Percentiles rank a stretch among this genome's conserved stretches.
Conservation (phyloP, 140 eudicot genomes). For the Cichorium intybus region DNA sequence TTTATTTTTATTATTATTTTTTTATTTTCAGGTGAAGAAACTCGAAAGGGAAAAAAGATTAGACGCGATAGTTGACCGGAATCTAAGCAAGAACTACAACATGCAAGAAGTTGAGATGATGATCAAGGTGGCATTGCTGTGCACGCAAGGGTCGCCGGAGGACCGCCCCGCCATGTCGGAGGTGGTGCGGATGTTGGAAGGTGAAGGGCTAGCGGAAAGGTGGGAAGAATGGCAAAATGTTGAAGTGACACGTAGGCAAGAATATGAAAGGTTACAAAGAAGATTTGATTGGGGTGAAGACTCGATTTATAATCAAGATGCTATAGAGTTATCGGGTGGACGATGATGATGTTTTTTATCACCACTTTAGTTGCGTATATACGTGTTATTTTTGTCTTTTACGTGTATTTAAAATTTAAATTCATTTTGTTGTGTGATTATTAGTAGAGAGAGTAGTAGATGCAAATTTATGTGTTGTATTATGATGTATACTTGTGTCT, state of each 20-base stretch:
- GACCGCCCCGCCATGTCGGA: slow-evolving; percentile 97
- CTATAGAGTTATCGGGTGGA: slow-evolving; percentile 95
- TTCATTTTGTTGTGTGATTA: slow-evolving; percentile 15
- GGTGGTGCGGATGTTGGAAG: slow-evolving; percentile 95
- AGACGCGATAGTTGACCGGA: slow-evolving; percentile 74
- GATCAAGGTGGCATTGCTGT: slow-evolving; percentile 89
- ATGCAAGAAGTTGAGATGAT: slow-evolving; percentile 87
- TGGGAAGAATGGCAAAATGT: slow-evolving; percentile 97
- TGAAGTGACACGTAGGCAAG: slow-evolving; percentile 80
- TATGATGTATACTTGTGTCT: slow-evolving; percentile 5
- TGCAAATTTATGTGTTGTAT: not conserved
- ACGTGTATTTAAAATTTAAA: not conserved
- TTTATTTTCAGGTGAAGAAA: slow-evolving; percentile 67
- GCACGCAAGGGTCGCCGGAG: slow-evolving; percentile 88
- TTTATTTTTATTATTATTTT: not conserved
- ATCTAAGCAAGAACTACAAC: slow-evolving; percentile 45
- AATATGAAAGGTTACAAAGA: slow-evolving; percentile 82
- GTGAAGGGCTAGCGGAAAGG: slow-evolving; percentile 96
- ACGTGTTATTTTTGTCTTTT: not conserved
- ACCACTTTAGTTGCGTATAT: not conserved
- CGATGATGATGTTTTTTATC: slow-evolving; percentile 37
- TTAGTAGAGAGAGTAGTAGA: not conserved
- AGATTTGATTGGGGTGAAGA: slow-evolving; percentile 99
- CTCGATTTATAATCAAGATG: slow-evolving; percentile 72
- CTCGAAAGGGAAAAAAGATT: slow-evolving; percentile 78